These are phyloP conservation scores for Glaciozyma martinii DNA, from an alignment of 768 basidiomycete genomes.

Conservation along the genomic window DNA sequence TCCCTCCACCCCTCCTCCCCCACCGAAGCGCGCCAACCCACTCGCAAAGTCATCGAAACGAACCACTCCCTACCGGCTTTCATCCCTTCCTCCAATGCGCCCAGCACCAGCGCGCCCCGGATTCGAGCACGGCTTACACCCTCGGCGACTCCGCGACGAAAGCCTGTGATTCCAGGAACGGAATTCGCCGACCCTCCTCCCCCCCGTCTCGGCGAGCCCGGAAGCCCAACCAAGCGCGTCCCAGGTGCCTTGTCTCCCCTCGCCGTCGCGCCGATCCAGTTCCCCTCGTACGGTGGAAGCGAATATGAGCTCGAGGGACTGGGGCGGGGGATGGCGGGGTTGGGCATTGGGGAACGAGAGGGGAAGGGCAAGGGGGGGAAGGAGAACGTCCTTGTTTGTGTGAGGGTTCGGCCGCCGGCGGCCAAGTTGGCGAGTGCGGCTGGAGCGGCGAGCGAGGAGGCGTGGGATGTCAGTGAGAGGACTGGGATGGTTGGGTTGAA, in stretches of 20 bases:
- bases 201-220: background rate
- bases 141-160: conserved; percentile 23
- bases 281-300: background rate
- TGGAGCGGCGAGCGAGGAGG: conserved; percentile 11
- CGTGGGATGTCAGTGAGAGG: conserved; percentile 19
- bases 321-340: background rate
- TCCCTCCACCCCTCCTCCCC: background rate
- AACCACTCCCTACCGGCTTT: background rate
- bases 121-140: conserved; percentile 34
- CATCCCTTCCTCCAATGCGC: background rate
- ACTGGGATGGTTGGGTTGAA: conserved; percentile 4
- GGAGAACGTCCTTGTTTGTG: conserved; percentile 34
- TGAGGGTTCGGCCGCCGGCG: conserved; percentile 28
- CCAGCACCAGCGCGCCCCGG: conserved; percentile 13
- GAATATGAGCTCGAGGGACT: background rate
- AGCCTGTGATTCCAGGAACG: conserved; percentile 28
- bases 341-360: background rate
- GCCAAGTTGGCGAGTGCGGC: conserved; percentile 9
- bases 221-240: background rate
- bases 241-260: background rate
- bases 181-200: conserved; percentile 30
- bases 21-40: background rate
- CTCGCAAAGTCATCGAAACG: background rate
- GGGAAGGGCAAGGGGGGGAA: conserved; percentile 8
- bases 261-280: background rate